Base-by-base conservation (phyloP, 768 basidiomycete genomes). In the Lactifluus piperatus region DNA sequence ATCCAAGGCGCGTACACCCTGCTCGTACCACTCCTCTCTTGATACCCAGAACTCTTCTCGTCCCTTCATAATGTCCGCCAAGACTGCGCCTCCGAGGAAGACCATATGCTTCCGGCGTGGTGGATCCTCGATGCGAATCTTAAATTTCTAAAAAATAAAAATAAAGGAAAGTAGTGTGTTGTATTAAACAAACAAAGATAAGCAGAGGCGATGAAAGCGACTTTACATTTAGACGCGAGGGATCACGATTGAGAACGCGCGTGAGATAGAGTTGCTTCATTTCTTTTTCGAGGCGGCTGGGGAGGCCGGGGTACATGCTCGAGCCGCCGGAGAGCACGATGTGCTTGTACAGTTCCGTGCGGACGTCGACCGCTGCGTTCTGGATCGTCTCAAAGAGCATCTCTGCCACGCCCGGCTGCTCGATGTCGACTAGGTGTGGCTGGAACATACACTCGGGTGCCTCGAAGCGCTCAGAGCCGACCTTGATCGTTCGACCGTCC, bases 381-480 rank as follows among this genome's bases (percentile, higher is more conserved):
- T 98, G 94, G 64, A 98, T 94, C 2, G 94, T 94, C 70, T 91
- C 83, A 83, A 95, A 97, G 22, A 99, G 84, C 84, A 98, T 88
- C 77, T 98, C 97, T 87, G 94, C 94, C 50, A 97, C 85, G 46
- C 95, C 95, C 6, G 93, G 92, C 69, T 97, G 94, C 71, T 99
- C 97, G 48, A 98, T 77, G 67, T 99, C 95, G 47, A 98, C 94
- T 4, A 99, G 81, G 71, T 95, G 91, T 22, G 97, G 97, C 71
- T 99, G 95, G 86, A 99, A 98, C 93, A 98, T 94, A 75, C 97
- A 98, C 74, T 99, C 97, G 5, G 97, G 95, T 13, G 95, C 97
- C 74, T 98, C 95, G 69, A 97, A 99, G 13, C 97, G 88, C 71
- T 99, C 97, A 0, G 94, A 92, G 29, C 95, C 97, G 61, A 98